These are phyloP conservation scores for Aureobasidium sp. DNA, from an alignment of 2,329 filamentous ascomycete species.

Conservation along the genomic window DNA sequence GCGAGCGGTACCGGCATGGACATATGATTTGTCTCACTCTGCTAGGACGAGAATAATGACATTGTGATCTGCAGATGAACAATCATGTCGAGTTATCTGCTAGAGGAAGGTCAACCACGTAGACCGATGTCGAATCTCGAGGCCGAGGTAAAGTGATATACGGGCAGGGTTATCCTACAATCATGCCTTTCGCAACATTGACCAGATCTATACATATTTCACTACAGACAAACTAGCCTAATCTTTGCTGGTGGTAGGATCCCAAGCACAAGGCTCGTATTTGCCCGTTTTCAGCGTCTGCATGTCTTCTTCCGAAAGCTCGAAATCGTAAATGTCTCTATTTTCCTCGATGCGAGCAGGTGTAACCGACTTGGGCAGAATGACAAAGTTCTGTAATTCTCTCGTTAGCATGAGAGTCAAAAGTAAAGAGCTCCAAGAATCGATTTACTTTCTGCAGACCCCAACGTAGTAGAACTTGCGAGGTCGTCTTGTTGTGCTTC, in stretches of 20 bases:
- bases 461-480: constrained; percentile 56
- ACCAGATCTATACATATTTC: too few species aligned
- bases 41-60: background rate
- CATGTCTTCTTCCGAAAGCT: constrained; percentile 54
- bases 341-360: constrained; percentile 56
- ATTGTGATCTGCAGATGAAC: background rate
- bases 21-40: background rate
- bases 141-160: background rate
- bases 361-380: constrained; percentile 57
- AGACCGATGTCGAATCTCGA: background rate
- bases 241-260: constrained; percentile 43
- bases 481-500: constrained; percentile 52
- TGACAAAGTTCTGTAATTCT: constrained; percentile 48
- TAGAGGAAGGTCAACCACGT: too few species aligned
- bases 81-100: background rate
- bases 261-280: constrained; percentile 54
- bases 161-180: background rate
- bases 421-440: background rate
- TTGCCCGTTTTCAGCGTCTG: constrained; percentile 45
- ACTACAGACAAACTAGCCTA: constrained; percentile 21
- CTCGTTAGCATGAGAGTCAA: background rate
- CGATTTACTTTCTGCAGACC: constrained; percentile 49
- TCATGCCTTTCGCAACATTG: background rate
- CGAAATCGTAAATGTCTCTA: constrained; percentile 53
- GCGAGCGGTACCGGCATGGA: background rate